Evolutionary conservation across 148 eudicot species (phyloP).

Genomic region (Amaranthus hypochondriacus): DNA sequence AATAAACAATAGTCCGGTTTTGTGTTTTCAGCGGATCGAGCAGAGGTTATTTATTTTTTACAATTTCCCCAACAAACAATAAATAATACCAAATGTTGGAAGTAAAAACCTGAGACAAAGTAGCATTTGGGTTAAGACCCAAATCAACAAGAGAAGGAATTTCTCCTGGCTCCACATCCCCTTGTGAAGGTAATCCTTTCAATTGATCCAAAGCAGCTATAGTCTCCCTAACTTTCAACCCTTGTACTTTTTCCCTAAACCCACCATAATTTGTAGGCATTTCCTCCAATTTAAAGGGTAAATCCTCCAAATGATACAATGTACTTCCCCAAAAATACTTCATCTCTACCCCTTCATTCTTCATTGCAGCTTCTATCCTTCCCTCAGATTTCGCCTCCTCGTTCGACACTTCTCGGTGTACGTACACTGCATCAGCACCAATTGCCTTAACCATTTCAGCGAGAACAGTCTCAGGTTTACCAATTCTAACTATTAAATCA

Average conservation of each 20-base stretch:
- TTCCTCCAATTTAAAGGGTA: conserved; percentile 70
- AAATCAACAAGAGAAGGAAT: conserved; percentile 76
- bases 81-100: neutral
- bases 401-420: conserved; percentile 71
- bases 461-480: conserved; percentile 73
- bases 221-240: conserved; percentile 76
- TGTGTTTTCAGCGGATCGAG: no score
- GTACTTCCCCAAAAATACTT: conserved; percentile 99
- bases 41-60: no score
- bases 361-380: conserved; percentile 63
- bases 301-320: conserved; percentile 89
- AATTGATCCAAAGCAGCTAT: conserved; percentile 69
- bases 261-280: conserved; percentile 95
- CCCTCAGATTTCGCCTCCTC: conserved; percentile 78
- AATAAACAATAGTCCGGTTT: no score
- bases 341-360: conserved; percentile 80
- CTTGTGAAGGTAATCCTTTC: conserved; percentile 70
- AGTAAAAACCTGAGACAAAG: conserved; percentile 59
- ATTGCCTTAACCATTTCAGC: conserved; percentile 67
- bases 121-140: conserved; percentile 76
- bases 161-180: conserved; percentile 83
- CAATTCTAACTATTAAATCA: conserved; percentile 78
- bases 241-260: conserved; percentile 80
- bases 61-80: neutral
- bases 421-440: conserved; percentile 78